phyloP scores from a whole-genome alignment of 192 early-diverging fungal genomes.

The Entrophospora sp. region DNA sequence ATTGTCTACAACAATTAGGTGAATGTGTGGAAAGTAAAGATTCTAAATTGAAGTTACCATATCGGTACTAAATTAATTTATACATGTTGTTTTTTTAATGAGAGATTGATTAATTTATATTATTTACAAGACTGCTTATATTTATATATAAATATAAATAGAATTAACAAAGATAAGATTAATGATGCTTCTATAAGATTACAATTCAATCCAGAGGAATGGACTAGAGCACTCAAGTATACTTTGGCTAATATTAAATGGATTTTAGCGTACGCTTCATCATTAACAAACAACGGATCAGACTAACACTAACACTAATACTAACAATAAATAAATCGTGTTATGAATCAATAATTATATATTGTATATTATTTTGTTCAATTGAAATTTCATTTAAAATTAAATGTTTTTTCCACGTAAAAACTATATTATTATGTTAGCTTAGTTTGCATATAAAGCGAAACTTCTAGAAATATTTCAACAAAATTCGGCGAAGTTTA shows the following conservation, averaged over 20 bases:
- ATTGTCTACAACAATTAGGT: constrained; percentile 82
- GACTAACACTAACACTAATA: too few relatives aligned
- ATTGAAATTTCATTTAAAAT: too few relatives aligned
- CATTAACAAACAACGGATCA: too few relatives aligned
- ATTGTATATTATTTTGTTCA: too few relatives aligned
- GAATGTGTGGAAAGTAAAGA: constrained; percentile 72
- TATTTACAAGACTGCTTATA: neutral
- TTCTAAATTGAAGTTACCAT: constrained; percentile 70
- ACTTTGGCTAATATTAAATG: constrained; percentile 86
- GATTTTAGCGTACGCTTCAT: constrained; percentile 67
- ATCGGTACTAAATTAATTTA: constrained; percentile 48
- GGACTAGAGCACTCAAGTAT: constrained; percentile 87
- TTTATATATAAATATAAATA: constrained; percentile 20
- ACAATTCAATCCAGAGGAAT: constrained; percentile 90
- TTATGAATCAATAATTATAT: too few relatives aligned
- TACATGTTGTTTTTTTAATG: neutral
- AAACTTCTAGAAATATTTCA: too few relatives aligned
- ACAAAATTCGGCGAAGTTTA: too few relatives aligned
- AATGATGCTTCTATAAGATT: constrained; percentile 75
- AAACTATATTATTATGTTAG: too few relatives aligned
- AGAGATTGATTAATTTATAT: neutral
- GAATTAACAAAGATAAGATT: constrained; percentile 83
- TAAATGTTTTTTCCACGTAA: too few relatives aligned
- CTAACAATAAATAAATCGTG: too few relatives aligned
- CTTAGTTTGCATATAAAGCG: too few relatives aligned